Percentiles rank a stretch among this genome's conserved stretches.
Conservation (phyloP, 1,139 yeast genomes). For the Schwanniomyces etchellsii region DNA sequence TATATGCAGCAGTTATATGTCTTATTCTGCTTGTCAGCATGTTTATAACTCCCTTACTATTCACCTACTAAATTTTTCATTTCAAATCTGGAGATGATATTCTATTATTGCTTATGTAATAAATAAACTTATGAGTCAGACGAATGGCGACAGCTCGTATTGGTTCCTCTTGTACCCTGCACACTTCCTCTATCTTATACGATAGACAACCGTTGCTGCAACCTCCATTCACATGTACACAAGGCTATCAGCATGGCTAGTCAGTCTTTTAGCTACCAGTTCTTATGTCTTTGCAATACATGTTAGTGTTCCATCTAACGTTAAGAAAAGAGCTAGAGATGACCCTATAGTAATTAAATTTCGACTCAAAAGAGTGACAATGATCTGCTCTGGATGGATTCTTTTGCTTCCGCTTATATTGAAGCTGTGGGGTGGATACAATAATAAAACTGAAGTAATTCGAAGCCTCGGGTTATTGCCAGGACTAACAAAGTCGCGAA, state of each 20-base stretch:
- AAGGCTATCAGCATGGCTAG: conserved; percentile 1
- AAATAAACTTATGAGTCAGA: conserved; percentile 1
- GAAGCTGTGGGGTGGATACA: conserved; percentile 6
- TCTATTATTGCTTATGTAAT: neutral
- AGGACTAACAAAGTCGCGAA: conserved; percentile 16
- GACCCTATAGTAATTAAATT: conserved; percentile 36
- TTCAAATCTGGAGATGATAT: neutral
- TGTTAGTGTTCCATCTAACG: conserved; percentile 18
- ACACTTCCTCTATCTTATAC: too few relatives aligned
- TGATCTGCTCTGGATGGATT: conserved; percentile 25
- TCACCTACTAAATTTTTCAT: neutral
- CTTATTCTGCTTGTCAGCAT: neutral
- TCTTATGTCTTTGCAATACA: conserved; percentile 40
- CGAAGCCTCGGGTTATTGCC: conserved; percentile 23
- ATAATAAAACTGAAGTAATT: conserved; percentile 7
- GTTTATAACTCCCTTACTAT: neutral
- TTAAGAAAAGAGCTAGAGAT: conserved; percentile 32
- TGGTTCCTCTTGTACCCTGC: neutral
- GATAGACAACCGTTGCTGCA: too few relatives aligned
- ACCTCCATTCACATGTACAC: conserved; percentile 1
- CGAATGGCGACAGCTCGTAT: neutral
- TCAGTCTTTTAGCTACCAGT: conserved; percentile 21
- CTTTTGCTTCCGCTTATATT: conserved; percentile 19
- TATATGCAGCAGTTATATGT: neutral
- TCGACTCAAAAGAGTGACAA: conserved; percentile 30